Evolutionary conservation across 371 early-diverging fungal species (phyloP), one percentile per base, ranked within the genome.

Genomic region (Dichotomocladium elegans): DNA sequence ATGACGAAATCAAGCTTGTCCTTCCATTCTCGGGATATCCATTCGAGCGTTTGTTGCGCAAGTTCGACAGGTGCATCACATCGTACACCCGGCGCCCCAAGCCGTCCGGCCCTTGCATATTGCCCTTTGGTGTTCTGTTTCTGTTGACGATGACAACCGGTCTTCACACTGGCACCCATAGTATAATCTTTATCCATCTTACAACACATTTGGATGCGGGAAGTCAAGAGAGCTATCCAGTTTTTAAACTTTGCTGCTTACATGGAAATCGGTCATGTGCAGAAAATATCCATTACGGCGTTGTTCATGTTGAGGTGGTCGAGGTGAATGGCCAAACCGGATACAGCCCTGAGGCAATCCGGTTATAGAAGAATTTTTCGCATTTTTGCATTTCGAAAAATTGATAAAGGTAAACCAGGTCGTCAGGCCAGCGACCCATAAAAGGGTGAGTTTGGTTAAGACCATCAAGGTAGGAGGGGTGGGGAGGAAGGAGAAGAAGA

Each of bases 231-330:
- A 37, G n/a, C 4, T 37, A 2, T 37, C n/a, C n/a, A n/a, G n/a
- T n/a, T n/a, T 37, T n/a, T 37, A 29, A 10, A 7, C 17, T 15
- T 40, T 3, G 22, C 29, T n/a, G n/a, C 50, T 73, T 63, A 83
- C 74, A 63, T 90, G 90, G 49, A 89, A 68, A 54, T 90, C 90
- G 1, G 88, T 90, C 14, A 90, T 87, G 53, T 89, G 90, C 31
- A 89, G 60, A 55, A 86, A 90, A 34, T 72, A 72, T 0, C 83
- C 83, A 49, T 65, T 47, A 19, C 45, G 51, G 21, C 30, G 4
- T 37, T 14, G 11, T 24, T 33, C 11, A 8, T 26, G 8, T 3
- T 22, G 50, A 14, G 40, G 34, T 40, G 42, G 19, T n/a, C 24
- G 26, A 24, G 45, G n/a, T 24, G 43, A 27, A 12, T 17, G 14